A percentile compares a stretch with the other conserved stretches of the same genome.
Conservation (phyloP, 352 stramenopile species). For the Halophytophthora polymorphica region DNA sequence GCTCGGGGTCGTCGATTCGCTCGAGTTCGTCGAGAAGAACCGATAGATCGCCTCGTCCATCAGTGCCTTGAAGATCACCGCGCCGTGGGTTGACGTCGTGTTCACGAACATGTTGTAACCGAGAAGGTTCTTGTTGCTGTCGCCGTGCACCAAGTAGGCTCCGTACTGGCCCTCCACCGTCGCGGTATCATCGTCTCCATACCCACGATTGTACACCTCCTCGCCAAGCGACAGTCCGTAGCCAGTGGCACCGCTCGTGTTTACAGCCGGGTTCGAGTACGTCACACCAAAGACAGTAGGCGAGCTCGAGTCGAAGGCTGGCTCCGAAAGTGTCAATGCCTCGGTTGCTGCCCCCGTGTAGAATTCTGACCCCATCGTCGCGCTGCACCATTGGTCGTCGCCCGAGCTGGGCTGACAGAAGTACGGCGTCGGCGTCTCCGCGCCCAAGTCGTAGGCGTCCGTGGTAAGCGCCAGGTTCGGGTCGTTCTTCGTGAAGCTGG, state of each 20-base stretch:
- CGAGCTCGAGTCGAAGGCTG: slow-evolving; percentile 30
- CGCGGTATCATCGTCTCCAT: slow-evolving; percentile 13
- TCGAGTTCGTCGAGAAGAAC: slow-evolving; percentile 39
- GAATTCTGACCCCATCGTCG: slow-evolving; percentile 27
- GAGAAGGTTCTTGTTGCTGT: slow-evolving; percentile 38
- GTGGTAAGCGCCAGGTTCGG: slow-evolving; percentile 38
- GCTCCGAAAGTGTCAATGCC: slow-evolving; percentile 18
- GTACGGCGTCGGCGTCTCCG: slow-evolving; percentile 40
- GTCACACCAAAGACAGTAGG: slow-evolving; percentile 54
- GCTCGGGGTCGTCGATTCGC: slow-evolving; percentile 6
- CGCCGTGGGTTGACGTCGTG: slow-evolving; percentile 48
- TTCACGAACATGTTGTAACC: slow-evolving; percentile 72
- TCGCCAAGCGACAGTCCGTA: slow-evolving; percentile 45
- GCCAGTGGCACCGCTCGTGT: slow-evolving; percentile 41
- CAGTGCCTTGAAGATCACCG: slow-evolving; percentile 60
- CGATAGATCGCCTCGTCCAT: slow-evolving; percentile 62
- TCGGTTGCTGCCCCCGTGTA: slow-evolving; percentile 35
- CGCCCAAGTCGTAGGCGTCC: slow-evolving; percentile 17
- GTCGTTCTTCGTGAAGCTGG: slow-evolving; percentile 44
- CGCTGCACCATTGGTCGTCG: slow-evolving; percentile 32
- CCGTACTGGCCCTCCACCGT: slow-evolving; percentile 40
- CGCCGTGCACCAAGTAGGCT: slow-evolving; percentile 47
- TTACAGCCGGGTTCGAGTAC: slow-evolving; percentile 47
- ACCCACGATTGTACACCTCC: slow-evolving; percentile 49
- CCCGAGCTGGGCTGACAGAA: slow-evolving; percentile 31